Evolutionary conservation across 371 early-diverging fungal genomes (phyloP), one percentile per base, ranked within the genome.

Genomic region (Mucor lusitanicus): DNA sequence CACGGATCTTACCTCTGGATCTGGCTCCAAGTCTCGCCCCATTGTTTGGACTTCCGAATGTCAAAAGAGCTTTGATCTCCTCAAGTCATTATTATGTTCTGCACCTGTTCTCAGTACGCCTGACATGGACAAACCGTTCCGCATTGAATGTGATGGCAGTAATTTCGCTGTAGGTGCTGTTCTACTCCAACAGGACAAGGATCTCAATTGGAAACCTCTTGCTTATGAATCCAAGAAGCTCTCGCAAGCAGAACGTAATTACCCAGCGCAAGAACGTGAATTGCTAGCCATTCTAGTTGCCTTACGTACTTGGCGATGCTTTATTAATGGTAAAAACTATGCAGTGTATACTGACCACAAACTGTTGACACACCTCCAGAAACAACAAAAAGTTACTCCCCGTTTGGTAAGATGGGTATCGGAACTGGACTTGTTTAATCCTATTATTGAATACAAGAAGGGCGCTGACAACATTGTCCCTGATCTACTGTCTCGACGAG

Each of bases 311-410:
- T n/a, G n/a, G n/a, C n/a, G n/a, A n/a, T n/a, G n/a, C n/a, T n/a
- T n/a, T n/a, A n/a, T n/a, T n/a, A n/a, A n/a, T n/a, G n/a, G n/a
- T n/a, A n/a, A n/a, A n/a, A n/a, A n/a, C n/a, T n/a, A n/a, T n/a
- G n/a, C n/a, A n/a, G n/a, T n/a, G n/a, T n/a, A n/a, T n/a, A 65
- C 74, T 0, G 74, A 80, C 56, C 80, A 80, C 54, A 33, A 64
- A 1, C 72, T 72, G 0, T 27, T 79, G n/a, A 30, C 67, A 44
- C 71, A 69, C 61, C 62, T 64, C 44, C 17, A 50, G 25, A 32
- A 63, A 21, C 8, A 13, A 21, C 7, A 35, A 8, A 60, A 55
- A 32, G 15, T 42, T 33, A 25, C 55, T 2, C 39, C 61, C 1
- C 1, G 73, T 2, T 50, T 75, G 12, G 61, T 63, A 0, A 46